These are phyloP conservation scores for cucumber (Cucumis sativus) DNA, from an alignment of 306 rosid species.

Conservation along the genomic window DNA sequence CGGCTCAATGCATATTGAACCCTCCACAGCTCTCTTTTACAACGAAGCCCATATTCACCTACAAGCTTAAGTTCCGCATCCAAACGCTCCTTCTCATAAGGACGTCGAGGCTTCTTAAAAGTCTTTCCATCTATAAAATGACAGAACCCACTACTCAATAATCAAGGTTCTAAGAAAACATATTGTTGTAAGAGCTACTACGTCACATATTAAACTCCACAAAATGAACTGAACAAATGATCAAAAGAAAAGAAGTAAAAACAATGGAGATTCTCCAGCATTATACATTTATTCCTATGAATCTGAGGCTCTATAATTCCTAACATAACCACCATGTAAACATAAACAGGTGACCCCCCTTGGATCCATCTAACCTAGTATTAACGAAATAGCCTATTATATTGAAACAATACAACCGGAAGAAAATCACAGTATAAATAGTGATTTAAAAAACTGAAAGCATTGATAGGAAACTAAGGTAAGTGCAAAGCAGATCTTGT, in stretches of 20 bases:
- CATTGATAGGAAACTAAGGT: neutral
- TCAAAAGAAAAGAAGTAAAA: neutral
- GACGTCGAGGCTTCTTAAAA: constrained; percentile 39
- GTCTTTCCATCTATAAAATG: constrained; percentile 31
- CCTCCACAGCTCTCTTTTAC: constrained; percentile 43
- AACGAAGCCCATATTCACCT: constrained; percentile 32
- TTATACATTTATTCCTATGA: neutral
- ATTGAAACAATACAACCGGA: neutral
- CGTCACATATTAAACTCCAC: neutral
- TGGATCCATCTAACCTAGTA: neutral
- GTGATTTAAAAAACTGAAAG: neutral
- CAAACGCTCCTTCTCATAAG: constrained; percentile 39
- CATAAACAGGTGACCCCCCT: neutral
- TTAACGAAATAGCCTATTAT: neutral
- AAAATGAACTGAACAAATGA: neutral
- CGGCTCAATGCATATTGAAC: constrained; percentile 30
- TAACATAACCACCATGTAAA: neutral
- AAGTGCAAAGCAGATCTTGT: neutral
- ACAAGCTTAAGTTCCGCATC: constrained; percentile 35
- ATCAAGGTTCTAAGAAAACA: neutral
- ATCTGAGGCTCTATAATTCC: neutral
- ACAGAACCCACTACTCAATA: neutral
- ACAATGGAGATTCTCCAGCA: neutral
- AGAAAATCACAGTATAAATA: neutral
- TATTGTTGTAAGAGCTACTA: neutral